Percentiles rank a stretch among this genome's conserved stretches.
These are phyloP conservation scores for Pelargonium exstipulatum DNA, from an alignment of 441 rosid genomes.

Conservation along the genomic window DNA sequence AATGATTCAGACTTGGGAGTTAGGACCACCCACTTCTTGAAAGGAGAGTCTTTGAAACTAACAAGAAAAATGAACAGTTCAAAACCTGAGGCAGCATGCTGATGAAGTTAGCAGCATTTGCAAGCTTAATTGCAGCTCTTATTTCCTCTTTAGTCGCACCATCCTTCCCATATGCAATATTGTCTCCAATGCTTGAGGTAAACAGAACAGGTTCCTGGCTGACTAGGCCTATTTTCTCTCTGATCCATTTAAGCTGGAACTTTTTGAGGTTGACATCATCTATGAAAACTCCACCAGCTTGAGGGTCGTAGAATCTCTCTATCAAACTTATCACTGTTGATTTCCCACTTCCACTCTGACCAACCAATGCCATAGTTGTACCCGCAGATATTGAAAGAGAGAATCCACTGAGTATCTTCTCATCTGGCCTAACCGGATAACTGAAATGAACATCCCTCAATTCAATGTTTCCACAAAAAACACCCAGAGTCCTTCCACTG, in stretches of 20 bases:
- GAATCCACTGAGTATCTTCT: conserved; percentile 61
- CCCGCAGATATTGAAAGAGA: conserved; percentile 50
- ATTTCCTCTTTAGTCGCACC: conserved; percentile 52
- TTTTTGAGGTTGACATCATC: conserved; percentile 49
- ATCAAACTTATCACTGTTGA: conserved; percentile 68
- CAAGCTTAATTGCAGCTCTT: conserved; percentile 49
- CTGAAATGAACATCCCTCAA: conserved; percentile 54
- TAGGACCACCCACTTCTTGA: no score
- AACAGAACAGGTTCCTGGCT: conserved; percentile 73
- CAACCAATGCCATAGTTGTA: conserved; percentile 65
- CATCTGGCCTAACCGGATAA: conserved; percentile 57
- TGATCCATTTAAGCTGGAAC: conserved; percentile 57
- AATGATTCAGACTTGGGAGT: no score
- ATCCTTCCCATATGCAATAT: conserved; percentile 70
- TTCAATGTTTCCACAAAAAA: conserved; percentile 53
- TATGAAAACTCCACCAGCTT: conserved; percentile 58
- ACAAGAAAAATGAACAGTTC: not conserved
- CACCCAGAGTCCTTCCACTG: conserved; percentile 42
- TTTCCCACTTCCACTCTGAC: conserved; percentile 81
- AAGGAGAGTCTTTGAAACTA: not conserved
- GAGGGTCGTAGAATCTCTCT: conserved; percentile 78
- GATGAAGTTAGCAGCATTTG: conserved; percentile 69
- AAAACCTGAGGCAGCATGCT: conserved; percentile 60
- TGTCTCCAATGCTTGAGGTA: conserved; percentile 52
- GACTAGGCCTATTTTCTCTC: conserved; percentile 63